These are phyloP conservation scores for Thalassiosira mediterranea DNA, from an alignment of 352 stramenopile genomes.

Conservation along the genomic window DNA sequence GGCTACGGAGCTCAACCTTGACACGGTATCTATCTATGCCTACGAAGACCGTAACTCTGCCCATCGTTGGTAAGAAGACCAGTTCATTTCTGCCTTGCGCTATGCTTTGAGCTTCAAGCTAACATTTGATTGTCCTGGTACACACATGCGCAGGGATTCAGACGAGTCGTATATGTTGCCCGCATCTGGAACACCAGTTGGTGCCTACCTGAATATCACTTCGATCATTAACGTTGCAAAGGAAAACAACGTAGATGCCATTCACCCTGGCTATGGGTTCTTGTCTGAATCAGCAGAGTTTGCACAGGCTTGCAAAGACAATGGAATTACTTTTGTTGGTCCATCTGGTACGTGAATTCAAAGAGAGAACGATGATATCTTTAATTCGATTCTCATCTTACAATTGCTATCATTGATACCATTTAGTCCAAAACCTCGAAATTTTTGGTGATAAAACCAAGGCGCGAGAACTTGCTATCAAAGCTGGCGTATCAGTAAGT, in stretches of 20 bases:
- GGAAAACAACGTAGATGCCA: slow-evolving; percentile 91
- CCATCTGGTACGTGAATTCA: too few species aligned
- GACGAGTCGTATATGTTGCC: slow-evolving; percentile 94
- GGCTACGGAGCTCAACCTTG: slow-evolving; percentile 88
- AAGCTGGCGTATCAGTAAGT: slow-evolving; percentile 62
- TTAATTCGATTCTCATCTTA: too few species aligned
- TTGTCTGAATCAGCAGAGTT: slow-evolving; percentile 95
- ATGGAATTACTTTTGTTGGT: slow-evolving; percentile 94
- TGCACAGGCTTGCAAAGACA: slow-evolving; percentile 89
- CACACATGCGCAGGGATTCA: too few species aligned
- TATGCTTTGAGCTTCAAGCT: too few species aligned
- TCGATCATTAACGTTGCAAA: slow-evolving; percentile 93
- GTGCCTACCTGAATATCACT: slow-evolving; percentile 91
- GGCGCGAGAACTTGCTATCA: slow-evolving; percentile 58
- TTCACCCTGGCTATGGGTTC: slow-evolving; percentile 98
- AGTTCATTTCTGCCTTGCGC: too few species aligned
- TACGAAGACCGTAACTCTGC: slow-evolving; percentile 93
- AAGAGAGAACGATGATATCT: too few species aligned
- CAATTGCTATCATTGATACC: too few species aligned
- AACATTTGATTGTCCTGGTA: too few species aligned
- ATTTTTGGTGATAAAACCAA: slow-evolving; percentile 58
- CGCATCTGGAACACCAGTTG: slow-evolving; percentile 88
- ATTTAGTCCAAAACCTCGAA: too few species aligned
- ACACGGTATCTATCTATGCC: slow-evolving; percentile 81
- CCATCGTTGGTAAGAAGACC: slow-evolving; percentile 89